Conservation (phyloP, 2,329 filamentous ascomycete genomes). For the Fusarium illudens region DNA sequence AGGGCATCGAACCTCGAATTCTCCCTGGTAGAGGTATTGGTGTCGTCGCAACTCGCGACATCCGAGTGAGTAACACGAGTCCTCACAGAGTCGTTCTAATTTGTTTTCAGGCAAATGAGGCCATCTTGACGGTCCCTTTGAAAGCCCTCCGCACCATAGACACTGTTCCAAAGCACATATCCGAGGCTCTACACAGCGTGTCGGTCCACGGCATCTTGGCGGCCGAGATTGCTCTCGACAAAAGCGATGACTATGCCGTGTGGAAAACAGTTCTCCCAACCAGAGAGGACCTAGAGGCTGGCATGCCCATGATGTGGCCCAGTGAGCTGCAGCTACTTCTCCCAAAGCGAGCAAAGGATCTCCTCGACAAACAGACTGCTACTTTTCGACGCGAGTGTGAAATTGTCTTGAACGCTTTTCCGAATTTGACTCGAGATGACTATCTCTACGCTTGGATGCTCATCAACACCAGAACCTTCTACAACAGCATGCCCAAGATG, state of each 20-base stretch:
- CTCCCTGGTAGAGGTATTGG: slow-evolving; percentile 81
- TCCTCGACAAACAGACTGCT: slow-evolving; percentile 62
- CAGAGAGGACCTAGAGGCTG: slow-evolving; percentile 61
- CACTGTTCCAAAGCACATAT: slow-evolving; percentile 64
- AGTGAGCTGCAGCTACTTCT: slow-evolving; percentile 56
- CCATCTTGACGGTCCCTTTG: slow-evolving; percentile 72
- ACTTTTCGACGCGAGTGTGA: slow-evolving; percentile 55
- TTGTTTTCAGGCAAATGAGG: slow-evolving; percentile 54
- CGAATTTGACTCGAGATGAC: slow-evolving; percentile 47
- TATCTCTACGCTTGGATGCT: slow-evolving; percentile 67
- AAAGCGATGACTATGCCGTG: slow-evolving; percentile 54
- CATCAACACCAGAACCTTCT: slow-evolving; percentile 70
- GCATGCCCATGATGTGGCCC: slow-evolving; percentile 57
- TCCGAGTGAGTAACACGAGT: slow-evolving; percentile 62
- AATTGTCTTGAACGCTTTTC: slow-evolving; percentile 44
- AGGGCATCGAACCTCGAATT: slow-evolving; percentile 70
- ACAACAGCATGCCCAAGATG: slow-evolving; percentile 60
- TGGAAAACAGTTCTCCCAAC: slow-evolving; percentile 77
- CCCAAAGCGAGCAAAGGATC: slow-evolving; percentile 52
- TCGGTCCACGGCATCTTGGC: slow-evolving; percentile 78
- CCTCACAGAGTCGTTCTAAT: background rate
- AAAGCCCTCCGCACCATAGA: slow-evolving; percentile 70
- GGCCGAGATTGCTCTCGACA: slow-evolving; percentile 68
- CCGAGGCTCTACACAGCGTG: slow-evolving; percentile 61
- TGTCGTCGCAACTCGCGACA: slow-evolving; percentile 72